Base-by-base conservation (phyloP, 176 grass and related monocot species). In the maize (Zea mays) region DNA sequence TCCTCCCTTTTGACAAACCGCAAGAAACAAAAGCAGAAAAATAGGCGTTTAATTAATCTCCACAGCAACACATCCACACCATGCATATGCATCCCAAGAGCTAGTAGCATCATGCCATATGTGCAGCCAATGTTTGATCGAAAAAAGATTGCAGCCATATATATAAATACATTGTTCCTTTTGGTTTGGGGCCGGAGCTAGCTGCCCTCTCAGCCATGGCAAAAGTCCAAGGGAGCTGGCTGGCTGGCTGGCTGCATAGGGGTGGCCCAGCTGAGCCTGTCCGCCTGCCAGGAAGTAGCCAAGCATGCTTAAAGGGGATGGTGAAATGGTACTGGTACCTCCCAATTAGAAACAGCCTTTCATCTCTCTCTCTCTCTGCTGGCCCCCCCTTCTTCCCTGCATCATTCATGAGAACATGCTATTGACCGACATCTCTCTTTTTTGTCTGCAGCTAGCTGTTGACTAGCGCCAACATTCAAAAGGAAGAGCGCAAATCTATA, bases 351-450 rank as follows among this genome's bases (percentile, higher is more conserved):
- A 92, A 74, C 90, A 89, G 71, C 79, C 68, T 83, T 86, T 82
- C 82, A 69, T 80, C 35, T 81, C 79, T 81, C 70, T 57, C 76
- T 36, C 15, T 63, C 49, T 63, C 62, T 79, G n/a, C n/a, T n/a
- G n/a, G n/a, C n/a, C n/a, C n/a, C 67, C 43, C 62, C 45, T 73
- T 71, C 71, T 20, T 47, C 42, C 71, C 82, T 88, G 74, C 82
- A 88, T 72, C 81, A 93, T 88, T 97, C 85, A 97, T 88, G 90
- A 87, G 89, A 91, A 87, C 88, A 89, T 87, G 81, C 71, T 87
- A 84, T 93, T 93, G 88, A 97, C 90, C 93, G 90, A 87, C 90
- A 86, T 87, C 83, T 86, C 85, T 80, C 78, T 85, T 82, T 90
- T 90, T 91, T 93, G 84, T 92, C 91, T 84, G 77, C 75, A n/a